Percentiles rank a stretch among this genome's conserved stretches.
phyloP scores from a whole-genome alignment of 345 rosid genomes.

The Salix koriyanagi region DNA sequence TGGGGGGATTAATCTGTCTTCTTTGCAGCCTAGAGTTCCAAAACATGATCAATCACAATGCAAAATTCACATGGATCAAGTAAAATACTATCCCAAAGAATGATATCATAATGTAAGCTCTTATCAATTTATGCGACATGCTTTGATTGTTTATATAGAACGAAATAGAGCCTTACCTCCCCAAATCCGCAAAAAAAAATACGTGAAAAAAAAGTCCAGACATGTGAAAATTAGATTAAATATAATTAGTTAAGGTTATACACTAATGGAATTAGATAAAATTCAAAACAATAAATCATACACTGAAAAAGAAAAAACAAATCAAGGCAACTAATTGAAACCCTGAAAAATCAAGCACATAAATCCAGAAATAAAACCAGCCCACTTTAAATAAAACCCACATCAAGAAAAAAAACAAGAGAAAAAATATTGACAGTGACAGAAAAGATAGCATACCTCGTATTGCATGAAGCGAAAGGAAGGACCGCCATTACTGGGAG shows the following conservation, averaged over 20 bases:
- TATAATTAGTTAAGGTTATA: neutral
- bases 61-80: neutral
- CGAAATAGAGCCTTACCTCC: no score
- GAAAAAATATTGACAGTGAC: neutral
- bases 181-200: neutral
- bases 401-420: neutral
- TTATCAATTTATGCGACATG: neutral
- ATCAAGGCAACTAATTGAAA: neutral
- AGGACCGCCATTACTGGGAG: slow-evolving; percentile 93
- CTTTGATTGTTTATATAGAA: no score
- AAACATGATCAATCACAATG: neutral
- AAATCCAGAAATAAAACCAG: neutral
- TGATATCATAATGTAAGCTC: neutral
- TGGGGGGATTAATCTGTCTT: neutral
- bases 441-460: slow-evolving; percentile 48
- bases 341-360: neutral
- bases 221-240: neutral
- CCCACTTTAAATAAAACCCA: neutral
- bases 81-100: neutral
- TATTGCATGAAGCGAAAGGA: slow-evolving; percentile 76
- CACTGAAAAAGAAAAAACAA: neutral
- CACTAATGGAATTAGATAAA: neutral
- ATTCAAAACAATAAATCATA: neutral
- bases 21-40: neutral
- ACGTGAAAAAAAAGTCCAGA: neutral